These are phyloP conservation scores for Curvularia spicifera DNA, from an alignment of 2,329 filamentous ascomycete genomes.

Conservation along the genomic window DNA sequence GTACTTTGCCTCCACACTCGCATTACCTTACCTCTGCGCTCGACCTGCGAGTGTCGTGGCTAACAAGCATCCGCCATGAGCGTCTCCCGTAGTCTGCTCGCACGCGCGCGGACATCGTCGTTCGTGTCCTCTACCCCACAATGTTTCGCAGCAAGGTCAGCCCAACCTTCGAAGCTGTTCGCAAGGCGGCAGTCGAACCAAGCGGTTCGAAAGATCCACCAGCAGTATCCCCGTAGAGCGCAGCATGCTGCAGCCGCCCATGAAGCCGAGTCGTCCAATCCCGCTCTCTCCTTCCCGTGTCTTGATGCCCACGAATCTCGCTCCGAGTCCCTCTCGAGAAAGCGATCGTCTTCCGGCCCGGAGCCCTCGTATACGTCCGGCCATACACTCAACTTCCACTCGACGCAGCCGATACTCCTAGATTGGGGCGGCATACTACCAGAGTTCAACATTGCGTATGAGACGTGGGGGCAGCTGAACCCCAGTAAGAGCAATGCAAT, in stretches of 20 bases:
- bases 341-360: constrained; percentile 73
- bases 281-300: constrained; percentile 51
- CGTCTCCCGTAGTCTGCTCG: constrained; percentile 37
- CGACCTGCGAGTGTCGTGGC: constrained; percentile 3
- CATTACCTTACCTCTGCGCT: constrained; percentile 11
- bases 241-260: constrained; percentile 32
- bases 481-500: constrained; percentile 84
- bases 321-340: constrained; percentile 75
- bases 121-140: constrained; percentile 12
- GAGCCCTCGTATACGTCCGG: constrained; percentile 95
- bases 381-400: constrained; percentile 79
- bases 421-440: constrained; percentile 96
- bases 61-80: constrained; percentile 34
- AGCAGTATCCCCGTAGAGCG: constrained; percentile 35
- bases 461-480: constrained; percentile 88
- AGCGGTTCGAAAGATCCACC: constrained; percentile 38
- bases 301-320: constrained; percentile 52
- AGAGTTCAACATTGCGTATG: constrained; percentile 89
- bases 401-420: constrained; percentile 74
- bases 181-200: constrained; percentile 32
- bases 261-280: constrained; percentile 47
- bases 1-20: constrained; percentile 13
- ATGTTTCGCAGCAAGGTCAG: constrained; percentile 14
- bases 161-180: constrained; percentile 18
- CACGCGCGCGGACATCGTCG: constrained; percentile 30